phyloP scores from a whole-genome alignment of 768 basidiomycete genomes.

The Pisolithus microcarpus region DNA sequence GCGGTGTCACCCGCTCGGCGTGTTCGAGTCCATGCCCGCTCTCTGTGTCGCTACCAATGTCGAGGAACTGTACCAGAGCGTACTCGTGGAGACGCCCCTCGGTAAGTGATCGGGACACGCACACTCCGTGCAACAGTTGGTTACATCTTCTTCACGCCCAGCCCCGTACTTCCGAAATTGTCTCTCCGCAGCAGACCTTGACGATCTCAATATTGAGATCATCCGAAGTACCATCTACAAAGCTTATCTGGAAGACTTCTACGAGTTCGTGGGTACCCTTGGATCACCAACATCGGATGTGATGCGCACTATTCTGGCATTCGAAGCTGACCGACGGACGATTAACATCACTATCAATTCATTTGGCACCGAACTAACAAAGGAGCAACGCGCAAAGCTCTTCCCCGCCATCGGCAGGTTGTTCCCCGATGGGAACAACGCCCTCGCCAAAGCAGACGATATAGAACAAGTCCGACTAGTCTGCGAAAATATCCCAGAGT shows the following conservation, averaged over 20 bases:
- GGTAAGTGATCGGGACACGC: conserved; percentile 46
- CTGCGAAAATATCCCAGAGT: conserved; percentile 85
- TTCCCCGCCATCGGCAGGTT: conserved; percentile 92
- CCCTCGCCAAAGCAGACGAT: conserved; percentile 89
- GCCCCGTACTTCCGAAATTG: conserved; percentile 98
- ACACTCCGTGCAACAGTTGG: conserved; percentile 2
- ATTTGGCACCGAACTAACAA: conserved; percentile 89
- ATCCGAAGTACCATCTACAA: conserved; percentile 99
- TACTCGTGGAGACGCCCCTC: conserved; percentile 94
- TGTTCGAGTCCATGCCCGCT: conserved; percentile 98
- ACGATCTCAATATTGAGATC: conserved; percentile 99
- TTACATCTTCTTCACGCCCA: conserved; percentile 9
- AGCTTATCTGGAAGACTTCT: conserved; percentile 96
- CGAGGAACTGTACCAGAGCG: conserved; percentile 94
- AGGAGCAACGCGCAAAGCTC: conserved; percentile 89
- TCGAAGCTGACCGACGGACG: conserved; percentile 94
- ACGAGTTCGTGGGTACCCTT: conserved; percentile 71
- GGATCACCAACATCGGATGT: conserved; percentile 84
- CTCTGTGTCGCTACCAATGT: conserved; percentile 99
- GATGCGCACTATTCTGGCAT: conserved; percentile 87
- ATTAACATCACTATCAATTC: conserved; percentile 99
- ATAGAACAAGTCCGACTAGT: conserved; percentile 85
- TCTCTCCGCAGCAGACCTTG: conserved; percentile 89
- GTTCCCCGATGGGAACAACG: conserved; percentile 93
- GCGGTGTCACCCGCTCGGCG: conserved; percentile 92